These are phyloP conservation scores for Staphylotrichum tortipilum DNA, from an alignment of 495 filamentous ascomycete genomes.

Conservation along the genomic window DNA sequence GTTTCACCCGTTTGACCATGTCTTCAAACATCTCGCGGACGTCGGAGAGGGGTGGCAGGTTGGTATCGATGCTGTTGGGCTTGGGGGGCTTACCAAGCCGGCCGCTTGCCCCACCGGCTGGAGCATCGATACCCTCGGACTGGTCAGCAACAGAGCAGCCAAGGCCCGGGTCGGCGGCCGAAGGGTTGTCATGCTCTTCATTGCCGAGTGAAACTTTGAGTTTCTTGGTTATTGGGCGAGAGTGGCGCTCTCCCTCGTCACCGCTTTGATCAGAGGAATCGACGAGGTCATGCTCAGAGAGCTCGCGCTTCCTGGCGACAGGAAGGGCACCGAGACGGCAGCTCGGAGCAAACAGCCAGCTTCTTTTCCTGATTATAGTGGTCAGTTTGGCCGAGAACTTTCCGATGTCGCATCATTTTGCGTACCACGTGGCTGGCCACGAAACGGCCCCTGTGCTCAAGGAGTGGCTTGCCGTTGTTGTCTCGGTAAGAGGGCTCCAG, in stretches of 20 bases:
- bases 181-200: not conserved
- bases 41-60: conserved; percentile 19
- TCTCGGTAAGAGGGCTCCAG: not conserved
- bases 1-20: conserved; percentile 15
- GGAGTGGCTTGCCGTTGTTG: not conserved
- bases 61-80: not conserved
- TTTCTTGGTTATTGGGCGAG: not conserved
- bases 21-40: conserved; percentile 25
- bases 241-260: not conserved
- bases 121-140: not conserved
- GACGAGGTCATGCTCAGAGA: not conserved
- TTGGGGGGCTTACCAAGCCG: not conserved
- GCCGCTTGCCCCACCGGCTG: not conserved
- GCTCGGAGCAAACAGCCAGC: conserved; percentile 3
- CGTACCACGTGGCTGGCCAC: conserved; percentile 1
- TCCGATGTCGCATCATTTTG: no score
- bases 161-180: not conserved
- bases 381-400: not conserved
- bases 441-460: conserved; percentile 8
- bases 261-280: not conserved
- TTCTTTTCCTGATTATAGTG: conserved; percentile 9
- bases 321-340: not conserved
- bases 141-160: not conserved
- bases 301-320: not conserved
- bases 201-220: not conserved